Evolutionary conservation across 2,329 filamentous ascomycete genomes (phyloP).

Genomic region (Zopfia rhizophila): DNA sequence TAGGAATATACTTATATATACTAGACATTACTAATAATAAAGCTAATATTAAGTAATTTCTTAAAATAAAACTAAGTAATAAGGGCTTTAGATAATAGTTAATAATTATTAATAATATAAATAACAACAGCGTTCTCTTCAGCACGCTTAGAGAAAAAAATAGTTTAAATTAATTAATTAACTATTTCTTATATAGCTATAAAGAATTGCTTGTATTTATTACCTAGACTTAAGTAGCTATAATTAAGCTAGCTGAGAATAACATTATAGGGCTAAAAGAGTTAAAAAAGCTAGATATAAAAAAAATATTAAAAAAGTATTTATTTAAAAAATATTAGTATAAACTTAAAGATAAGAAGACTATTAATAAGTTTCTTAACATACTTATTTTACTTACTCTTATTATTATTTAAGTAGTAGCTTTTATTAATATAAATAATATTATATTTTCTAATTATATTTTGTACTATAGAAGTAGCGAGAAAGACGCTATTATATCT

Average conservation of each 20-base stretch:
- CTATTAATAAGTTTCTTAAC: constrained; percentile 33
- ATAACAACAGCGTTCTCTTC: no score
- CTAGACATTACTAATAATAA: neutral
- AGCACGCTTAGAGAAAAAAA: no score
- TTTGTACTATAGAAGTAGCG: constrained; percentile 25
- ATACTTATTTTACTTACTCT: constrained; percentile 15
- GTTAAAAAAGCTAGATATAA: constrained; percentile 21
- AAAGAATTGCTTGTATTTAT: no score
- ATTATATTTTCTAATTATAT: constrained; percentile 1
- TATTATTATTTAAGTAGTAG: constrained; percentile 13
- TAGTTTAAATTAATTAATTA: no score
- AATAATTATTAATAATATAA: no score
- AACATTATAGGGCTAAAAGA: constrained; percentile 28
- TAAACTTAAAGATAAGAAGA: constrained; percentile 1
- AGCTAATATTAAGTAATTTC: neutral
- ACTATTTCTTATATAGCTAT: no score
- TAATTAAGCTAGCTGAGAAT: constrained; percentile 6
- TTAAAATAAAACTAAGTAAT: constrained; percentile 9
- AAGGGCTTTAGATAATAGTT: no score
- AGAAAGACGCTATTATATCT: constrained; percentile 37
- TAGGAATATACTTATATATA: no score
- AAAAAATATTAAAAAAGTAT: constrained; percentile 1
- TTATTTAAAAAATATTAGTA: neutral
- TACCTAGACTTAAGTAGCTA: no score
- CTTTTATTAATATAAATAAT: constrained; percentile 41